Percentiles rank a stretch among this genome's conserved stretches.
phyloP scores from a whole-genome alignment of 352 stramenopile species.

The Globisporangium recalcitrans region DNA sequence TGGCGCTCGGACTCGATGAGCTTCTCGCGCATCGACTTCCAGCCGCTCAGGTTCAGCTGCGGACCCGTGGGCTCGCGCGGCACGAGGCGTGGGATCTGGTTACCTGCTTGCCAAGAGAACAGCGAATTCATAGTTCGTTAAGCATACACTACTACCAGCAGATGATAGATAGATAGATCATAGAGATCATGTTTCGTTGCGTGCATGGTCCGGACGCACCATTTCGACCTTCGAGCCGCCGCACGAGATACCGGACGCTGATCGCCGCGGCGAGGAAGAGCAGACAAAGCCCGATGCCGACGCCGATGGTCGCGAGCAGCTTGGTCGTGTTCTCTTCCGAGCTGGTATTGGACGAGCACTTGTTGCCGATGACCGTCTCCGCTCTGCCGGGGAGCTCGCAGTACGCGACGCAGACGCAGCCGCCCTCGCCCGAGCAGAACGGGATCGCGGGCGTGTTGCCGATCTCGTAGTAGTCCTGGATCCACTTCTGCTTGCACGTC shows the following conservation, averaged over 20 bases:
- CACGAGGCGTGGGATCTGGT: neutral
- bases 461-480: conserved; percentile 21
- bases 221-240: conserved; percentile 8
- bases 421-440: conserved; percentile 29
- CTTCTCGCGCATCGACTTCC: conserved; percentile 51
- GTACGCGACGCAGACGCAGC: conserved; percentile 39
- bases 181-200: neutral
- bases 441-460: conserved; percentile 19
- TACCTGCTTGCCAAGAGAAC: neutral
- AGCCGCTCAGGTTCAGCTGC: conserved; percentile 39
- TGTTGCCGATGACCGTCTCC: conserved; percentile 21
- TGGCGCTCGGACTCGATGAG: conserved; percentile 44
- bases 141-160: neutral
- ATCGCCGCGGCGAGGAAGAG: conserved; percentile 11
- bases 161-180: neutral
- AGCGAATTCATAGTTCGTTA: neutral
- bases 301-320: conserved; percentile 1
- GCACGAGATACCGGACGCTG: conserved; percentile 11
- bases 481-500: conserved; percentile 27
- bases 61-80: conserved; percentile 22
- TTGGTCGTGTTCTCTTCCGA: neutral
- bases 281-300: conserved; percentile 8
- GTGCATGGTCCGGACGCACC: too few species aligned
- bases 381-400: conserved; percentile 29
- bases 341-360: conserved; percentile 16